Evolutionary conservation across 345 rosid genomes (phyloP).

Genomic region (Populus tremula): DNA sequence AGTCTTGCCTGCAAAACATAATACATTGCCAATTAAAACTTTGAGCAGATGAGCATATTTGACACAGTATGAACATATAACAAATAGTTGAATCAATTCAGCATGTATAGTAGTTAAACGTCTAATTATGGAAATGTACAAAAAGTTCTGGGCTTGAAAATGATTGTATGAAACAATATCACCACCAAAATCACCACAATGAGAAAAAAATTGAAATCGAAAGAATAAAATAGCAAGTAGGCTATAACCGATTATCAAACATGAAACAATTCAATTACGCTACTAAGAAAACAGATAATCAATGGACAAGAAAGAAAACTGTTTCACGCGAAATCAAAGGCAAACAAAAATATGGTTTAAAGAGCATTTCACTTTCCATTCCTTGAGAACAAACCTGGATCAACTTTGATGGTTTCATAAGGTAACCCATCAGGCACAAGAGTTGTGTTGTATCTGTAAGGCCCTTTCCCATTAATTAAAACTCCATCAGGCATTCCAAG

Average conservation of each 20-base stretch:
- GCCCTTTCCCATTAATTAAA: constrained; percentile 93
- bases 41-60: not conserved
- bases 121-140: not conserved
- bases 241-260: not conserved
- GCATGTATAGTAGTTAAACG: not conserved
- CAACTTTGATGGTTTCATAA: constrained; percentile 59
- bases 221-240: too few species aligned
- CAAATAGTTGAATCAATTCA: not conserved
- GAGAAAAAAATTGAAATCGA: not conserved
- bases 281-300: not conserved
- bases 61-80: not conserved
- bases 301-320: constrained; percentile 2
- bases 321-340: not conserved
- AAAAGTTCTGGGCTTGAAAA: not conserved
- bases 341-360: not conserved
- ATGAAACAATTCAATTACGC: not conserved
- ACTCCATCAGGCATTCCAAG: constrained; percentile 98
- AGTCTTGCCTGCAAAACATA: constrained; percentile 66
- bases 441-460: constrained; percentile 66
- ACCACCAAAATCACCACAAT: not conserved
- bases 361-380: not conserved
- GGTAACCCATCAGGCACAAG: constrained; percentile 78
- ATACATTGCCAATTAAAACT: constrained; percentile 7
- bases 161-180: not conserved
- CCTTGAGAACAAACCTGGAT: constrained; percentile 51